Conservation (phyloP, 2,329 filamentous ascomycete genomes). For the Cercospora sp. region DNA sequence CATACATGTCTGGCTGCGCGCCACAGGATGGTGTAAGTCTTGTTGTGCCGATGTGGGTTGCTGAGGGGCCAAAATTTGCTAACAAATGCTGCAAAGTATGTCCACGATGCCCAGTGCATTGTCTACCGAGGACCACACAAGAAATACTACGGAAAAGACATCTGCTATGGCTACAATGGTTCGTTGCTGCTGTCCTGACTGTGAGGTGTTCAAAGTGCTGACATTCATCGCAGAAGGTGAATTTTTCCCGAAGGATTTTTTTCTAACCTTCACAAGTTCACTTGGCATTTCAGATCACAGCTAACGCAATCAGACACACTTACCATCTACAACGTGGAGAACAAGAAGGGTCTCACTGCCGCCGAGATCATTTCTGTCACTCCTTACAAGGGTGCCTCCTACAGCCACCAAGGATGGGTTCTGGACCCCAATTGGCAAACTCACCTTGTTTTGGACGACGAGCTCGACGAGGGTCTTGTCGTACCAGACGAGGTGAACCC, state of each 20-base stretch:
- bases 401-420: conserved; percentile 58
- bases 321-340: conserved; percentile 50
- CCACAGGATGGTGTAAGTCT: conserved; percentile 46
- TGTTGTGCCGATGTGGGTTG: neutral
- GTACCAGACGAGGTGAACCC: conserved; percentile 15
- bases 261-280: too few species aligned
- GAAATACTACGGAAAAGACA: conserved; percentile 49
- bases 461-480: conserved; percentile 51
- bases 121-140: conserved; percentile 53
- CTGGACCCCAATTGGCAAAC: conserved; percentile 45
- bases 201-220: too few species aligned
- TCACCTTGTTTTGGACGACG: conserved; percentile 56
- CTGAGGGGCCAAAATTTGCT: neutral
- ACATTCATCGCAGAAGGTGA: too few species aligned
- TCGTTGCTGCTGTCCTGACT: too few species aligned
- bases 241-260: too few species aligned
- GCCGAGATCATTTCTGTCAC: conserved; percentile 51
- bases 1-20: conserved; percentile 53
- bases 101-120: conserved; percentile 58
- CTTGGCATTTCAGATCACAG: too few species aligned
- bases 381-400: conserved; percentile 52
- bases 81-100: conserved; percentile 41
- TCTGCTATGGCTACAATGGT: conserved; percentile 54
- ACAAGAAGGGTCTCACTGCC: conserved; percentile 40
- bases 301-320: conserved; percentile 23